These are phyloP conservation scores for Trametes gibbosa DNA, from an alignment of 768 basidiomycete species.

Conservation along the genomic window DNA sequence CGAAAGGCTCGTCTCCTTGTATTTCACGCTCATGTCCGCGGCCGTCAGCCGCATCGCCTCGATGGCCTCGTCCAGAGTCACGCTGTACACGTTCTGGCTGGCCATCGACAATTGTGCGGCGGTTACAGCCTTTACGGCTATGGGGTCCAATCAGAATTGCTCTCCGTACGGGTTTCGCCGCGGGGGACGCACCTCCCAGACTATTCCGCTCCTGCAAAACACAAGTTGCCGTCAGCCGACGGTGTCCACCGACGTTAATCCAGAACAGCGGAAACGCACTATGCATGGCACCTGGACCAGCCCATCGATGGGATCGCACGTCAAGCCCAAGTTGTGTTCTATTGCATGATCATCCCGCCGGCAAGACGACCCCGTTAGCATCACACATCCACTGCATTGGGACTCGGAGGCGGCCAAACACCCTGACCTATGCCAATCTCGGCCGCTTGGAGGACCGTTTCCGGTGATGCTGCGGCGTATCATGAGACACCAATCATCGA, in stretches of 20 bases:
- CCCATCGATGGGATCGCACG: conserved; percentile 93
- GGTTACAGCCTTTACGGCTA: conserved; percentile 89
- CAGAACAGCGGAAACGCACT: conserved; percentile 46
- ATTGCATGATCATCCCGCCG: neutral
- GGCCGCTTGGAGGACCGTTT: conserved; percentile 71
- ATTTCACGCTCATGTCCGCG: conserved; percentile 91
- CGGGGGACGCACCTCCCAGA: conserved; percentile 60
- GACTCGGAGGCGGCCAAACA: neutral
- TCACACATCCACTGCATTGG: neutral
- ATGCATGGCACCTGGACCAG: conserved; percentile 96
- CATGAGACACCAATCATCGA: neutral
- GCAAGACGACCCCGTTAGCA: neutral
- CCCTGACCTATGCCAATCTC: conserved; percentile 84
- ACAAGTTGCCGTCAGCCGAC: neutral
- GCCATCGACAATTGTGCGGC: conserved; percentile 95
- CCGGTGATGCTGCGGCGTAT: conserved; percentile 58
- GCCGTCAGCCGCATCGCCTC: conserved; percentile 94
- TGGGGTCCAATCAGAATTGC: neutral
- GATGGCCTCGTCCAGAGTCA: conserved; percentile 91
- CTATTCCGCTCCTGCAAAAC: conserved; percentile 71
- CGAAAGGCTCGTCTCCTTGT: conserved; percentile 93
- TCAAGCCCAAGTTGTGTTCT: conserved; percentile 87
- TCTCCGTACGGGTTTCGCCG: neutral
- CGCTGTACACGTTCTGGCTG: conserved; percentile 81
- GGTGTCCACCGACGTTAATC: neutral